phyloP scores from a whole-genome alignment of 495 filamentous ascomycete genomes.

The Penicillium coffeae region DNA sequence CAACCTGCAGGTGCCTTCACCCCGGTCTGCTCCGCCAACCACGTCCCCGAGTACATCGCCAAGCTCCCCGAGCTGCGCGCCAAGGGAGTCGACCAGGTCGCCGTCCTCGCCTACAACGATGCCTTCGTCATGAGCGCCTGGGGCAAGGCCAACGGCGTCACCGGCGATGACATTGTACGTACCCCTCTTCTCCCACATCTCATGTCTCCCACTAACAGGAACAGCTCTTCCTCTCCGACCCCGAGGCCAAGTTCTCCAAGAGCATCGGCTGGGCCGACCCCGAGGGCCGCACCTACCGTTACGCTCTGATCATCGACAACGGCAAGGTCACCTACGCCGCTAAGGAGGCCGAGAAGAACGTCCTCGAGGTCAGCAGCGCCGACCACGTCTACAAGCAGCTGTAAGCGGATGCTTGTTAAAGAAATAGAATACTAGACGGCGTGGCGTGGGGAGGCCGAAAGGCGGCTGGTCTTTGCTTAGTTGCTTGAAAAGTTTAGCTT shows the following conservation, averaged over 20 bases:
- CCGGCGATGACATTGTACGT: conserved; percentile 72
- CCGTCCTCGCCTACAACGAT: conserved; percentile 88
- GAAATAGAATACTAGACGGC: too few species aligned
- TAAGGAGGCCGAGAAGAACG: conserved; percentile 66
- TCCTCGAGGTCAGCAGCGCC: conserved; percentile 49
- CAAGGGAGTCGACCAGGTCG: conserved; percentile 83
- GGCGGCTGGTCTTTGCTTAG: too few species aligned
- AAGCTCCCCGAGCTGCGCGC: conserved; percentile 66
- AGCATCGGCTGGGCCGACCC: conserved; percentile 76
- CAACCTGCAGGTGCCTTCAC: conserved; percentile 73
- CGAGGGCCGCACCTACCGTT: conserved; percentile 71
- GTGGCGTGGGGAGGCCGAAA: too few species aligned
- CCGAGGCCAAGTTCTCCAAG: conserved; percentile 72
- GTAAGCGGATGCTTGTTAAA: conserved; percentile 12
- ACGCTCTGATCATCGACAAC: conserved; percentile 83
- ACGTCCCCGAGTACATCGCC: conserved; percentile 82
- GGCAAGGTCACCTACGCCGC: conserved; percentile 87
- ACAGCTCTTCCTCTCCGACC: conserved; percentile 83
- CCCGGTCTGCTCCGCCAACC: conserved; percentile 81
- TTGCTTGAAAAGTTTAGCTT: too few species aligned
- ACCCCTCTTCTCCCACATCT: not conserved
- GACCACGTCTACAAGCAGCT: conserved; percentile 27
- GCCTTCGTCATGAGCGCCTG: conserved; percentile 91
- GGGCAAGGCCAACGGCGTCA: conserved; percentile 88
- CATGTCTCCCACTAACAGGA: not conserved